Base-by-base conservation (phyloP, 208 protist genomes). In the Trypanosoma lewisi region DNA sequence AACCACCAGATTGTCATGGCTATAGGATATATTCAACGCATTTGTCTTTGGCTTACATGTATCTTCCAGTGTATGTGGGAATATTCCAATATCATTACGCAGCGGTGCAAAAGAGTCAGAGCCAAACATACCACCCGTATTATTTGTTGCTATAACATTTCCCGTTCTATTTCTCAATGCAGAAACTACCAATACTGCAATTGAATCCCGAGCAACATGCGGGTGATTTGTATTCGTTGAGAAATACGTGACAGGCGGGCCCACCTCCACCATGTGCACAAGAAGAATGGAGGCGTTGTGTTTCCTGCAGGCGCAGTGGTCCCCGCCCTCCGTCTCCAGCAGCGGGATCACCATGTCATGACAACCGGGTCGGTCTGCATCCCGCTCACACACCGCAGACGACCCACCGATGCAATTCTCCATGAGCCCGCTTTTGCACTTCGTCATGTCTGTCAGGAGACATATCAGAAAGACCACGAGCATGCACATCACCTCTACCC, bases 381-480 rank as follows among this genome's bases (percentile, higher is more conserved):
- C 49, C 4, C n/a, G 17, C 11, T 58, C 49, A 59, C 70, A 70
- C 25, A 48, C 9, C 9, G 30, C 34, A 5, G 12, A 31, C 16
- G 9, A 27, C 21, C 65, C 54, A 49, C 50, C 58, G 41, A 54
- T 30, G 51, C 57, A 73, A 25, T 11, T 50, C 2, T 3, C 1
- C 7, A 42, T 28, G 7, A 14, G 25, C 11, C 53, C 60, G 4
- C 12, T 53, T 28, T 63, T 70, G 31, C 75, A 85, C 49, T 77
- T 70, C 8, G 73, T 19, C 3, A 65, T 39, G 41, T 81, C 80
- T 12, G 62, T 52, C 16, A 39, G 11, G 36, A 81, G 39, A 52
- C 75, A 82, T 11, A 85, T 21, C 25, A 73, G 7, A 49, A 77
- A 67, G 4, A 77, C 50, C 8, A n/a, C 63, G 8, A 75, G 4